These are phyloP conservation scores for Pythium plurisporium DNA, from an alignment of 352 stramenopile genomes.

Conservation along the genomic window DNA sequence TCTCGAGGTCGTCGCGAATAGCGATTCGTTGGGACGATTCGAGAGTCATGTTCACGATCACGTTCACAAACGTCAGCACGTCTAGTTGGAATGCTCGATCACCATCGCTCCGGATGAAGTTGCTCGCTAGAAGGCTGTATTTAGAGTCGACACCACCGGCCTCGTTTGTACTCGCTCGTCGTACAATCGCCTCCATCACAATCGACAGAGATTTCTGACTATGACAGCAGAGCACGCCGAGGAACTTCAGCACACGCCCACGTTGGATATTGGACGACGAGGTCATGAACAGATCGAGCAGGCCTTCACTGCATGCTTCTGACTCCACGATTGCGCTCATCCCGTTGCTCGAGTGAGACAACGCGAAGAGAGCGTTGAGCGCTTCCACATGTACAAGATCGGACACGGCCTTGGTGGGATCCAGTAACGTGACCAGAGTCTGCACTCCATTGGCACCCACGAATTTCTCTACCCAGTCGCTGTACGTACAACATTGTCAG, in stretches of 20 bases:
- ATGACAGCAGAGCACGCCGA: slow-evolving; percentile 33
- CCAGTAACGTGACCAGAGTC: slow-evolving; percentile 35
- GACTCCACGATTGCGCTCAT: slow-evolving; percentile 29
- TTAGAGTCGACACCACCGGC: not conserved
- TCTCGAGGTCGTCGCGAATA: slow-evolving; percentile 43
- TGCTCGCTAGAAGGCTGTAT: slow-evolving; percentile 20
- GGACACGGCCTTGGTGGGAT: slow-evolving; percentile 21
- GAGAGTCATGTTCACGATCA: slow-evolving; percentile 30
- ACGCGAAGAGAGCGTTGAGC: slow-evolving; percentile 43
- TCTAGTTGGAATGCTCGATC: slow-evolving; percentile 28
- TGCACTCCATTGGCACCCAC: slow-evolving; percentile 36
- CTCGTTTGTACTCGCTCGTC: not conserved
- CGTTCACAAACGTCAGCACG: slow-evolving; percentile 46
- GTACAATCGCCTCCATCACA: slow-evolving; percentile 26
- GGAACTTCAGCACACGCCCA: slow-evolving; percentile 28
- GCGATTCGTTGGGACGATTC: slow-evolving; percentile 22
- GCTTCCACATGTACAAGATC: slow-evolving; percentile 32
- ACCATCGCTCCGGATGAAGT: slow-evolving; percentile 22
- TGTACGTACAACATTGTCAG: slow-evolving; percentile 25
- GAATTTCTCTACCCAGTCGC: slow-evolving; percentile 55
- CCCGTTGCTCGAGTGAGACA: slow-evolving; percentile 32
- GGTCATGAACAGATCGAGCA: slow-evolving; percentile 17
- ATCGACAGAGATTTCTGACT: slow-evolving; percentile 22
- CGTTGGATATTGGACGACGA: slow-evolving; percentile 17
- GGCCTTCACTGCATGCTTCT: slow-evolving; percentile 25